Base-by-base conservation (phyloP, 202 grass and related monocot genomes). In the Carex arenaria region DNA sequence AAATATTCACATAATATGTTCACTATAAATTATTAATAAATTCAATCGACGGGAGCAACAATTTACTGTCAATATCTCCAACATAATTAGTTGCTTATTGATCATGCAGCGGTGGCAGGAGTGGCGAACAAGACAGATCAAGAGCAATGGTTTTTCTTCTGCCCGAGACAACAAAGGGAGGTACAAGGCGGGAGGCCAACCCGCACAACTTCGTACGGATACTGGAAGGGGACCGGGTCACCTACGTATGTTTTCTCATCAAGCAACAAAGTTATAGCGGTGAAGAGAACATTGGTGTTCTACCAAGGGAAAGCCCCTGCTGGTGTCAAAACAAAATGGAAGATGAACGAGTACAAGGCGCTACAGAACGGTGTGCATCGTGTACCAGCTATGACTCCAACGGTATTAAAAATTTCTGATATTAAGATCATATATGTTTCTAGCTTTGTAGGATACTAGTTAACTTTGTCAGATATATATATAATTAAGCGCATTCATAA, bases 101-200 rank as follows among this genome's bases (percentile, higher is more conserved):
- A 68, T 68, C 32, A 45, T 72, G 67, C 85, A 88, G 87, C 79
- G 30, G 56, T 91, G 83, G 86, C 92, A 1, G 92, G 92, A 12
- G 89, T 51, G 0, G 92, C 87, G 54, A 94, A 70, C 75, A 84
- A 72, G 38, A 10, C 59, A 4, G 92, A 94, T 80, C 52, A 23
- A 60, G 90, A 93, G 84, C 91, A 88, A 40, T 93, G 91, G 91
- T 89, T 93, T 83, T 93, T 88, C 88, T 91, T 93, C 82, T 91
- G 89, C 78, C 82, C 59, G 68, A 88, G 84, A 63, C 91, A 93
- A 83, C 88, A 91, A 76, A 82, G 84, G 18, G 86, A 89, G 86
- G 82, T 76, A 19, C 82, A 89, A 3, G 89, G 91, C 72, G 89
- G 91, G 5, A 69, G 91, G 65, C 89, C 86, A 4, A 93, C 84